Evolutionary conservation across 176 grass and related monocot species (phyloP).

Genomic region (Hyparrhenia diplandra): DNA sequence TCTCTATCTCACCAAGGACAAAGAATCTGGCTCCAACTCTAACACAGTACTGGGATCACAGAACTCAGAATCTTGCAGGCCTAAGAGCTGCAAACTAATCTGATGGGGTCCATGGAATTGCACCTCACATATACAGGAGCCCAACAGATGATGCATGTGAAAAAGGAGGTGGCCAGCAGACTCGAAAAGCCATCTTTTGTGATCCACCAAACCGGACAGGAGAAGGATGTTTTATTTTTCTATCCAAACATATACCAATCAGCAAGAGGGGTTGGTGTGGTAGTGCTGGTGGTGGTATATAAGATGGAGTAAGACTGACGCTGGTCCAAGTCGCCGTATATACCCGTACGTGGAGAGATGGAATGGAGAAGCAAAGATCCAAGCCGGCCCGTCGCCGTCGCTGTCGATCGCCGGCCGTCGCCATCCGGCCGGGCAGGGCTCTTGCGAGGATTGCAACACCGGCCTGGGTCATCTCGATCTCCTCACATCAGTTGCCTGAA

Average conservation of each 20-base stretch:
- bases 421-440: not conserved
- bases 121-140: not conserved
- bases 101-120: not conserved
- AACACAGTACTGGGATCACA: not conserved
- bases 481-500: not conserved
- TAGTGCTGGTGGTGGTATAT: not conserved
- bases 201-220: constrained; percentile 12
- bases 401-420: too few species aligned
- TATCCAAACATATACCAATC: not conserved
- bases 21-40: not conserved
- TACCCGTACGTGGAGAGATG: too few species aligned
- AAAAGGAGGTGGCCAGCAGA: not conserved
- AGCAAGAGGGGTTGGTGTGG: not conserved
- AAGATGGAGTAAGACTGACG: not conserved
- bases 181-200: not conserved
- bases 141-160: not conserved
- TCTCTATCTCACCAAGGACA: not conserved
- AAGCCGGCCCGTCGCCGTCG: not conserved
- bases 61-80: not conserved
- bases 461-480: too few species aligned
- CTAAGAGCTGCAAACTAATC: not conserved
- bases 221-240: not conserved
- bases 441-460: constrained; percentile 16
- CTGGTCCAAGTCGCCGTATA: constrained; percentile 18
- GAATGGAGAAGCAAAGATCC: not conserved